phyloP scores from a whole-genome alignment of 2,329 filamentous ascomycete genomes.

The Juglanconis sp. region DNA sequence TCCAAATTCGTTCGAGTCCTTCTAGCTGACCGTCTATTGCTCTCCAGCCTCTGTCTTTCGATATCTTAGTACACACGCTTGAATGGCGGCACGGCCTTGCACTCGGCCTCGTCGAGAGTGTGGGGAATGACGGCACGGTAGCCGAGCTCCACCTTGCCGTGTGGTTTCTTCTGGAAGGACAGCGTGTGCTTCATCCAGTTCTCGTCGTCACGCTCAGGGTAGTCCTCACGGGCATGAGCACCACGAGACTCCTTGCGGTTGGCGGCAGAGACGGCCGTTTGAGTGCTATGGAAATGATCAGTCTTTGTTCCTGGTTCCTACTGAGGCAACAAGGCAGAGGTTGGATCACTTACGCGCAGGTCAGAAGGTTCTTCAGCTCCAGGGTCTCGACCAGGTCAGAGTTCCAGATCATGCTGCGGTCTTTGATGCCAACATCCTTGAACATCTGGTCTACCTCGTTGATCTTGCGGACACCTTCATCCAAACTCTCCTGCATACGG shows the following conservation, averaged over 20 bases:
- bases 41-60: background rate
- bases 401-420: constrained; percentile 99
- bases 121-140: constrained; percentile 81
- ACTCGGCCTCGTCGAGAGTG: constrained; percentile 93
- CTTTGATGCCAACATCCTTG: constrained; percentile 86
- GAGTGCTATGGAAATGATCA: constrained; percentile 52
- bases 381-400: constrained; percentile 94
- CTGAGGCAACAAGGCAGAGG: constrained; percentile 17
- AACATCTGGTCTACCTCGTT: constrained; percentile 78
- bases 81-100: constrained; percentile 93
- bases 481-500: constrained; percentile 88
- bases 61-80: constrained; percentile 82
- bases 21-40: background rate
- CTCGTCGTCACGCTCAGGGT: constrained; percentile 87
- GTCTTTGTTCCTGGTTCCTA: background rate
- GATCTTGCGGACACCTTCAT: constrained; percentile 89
- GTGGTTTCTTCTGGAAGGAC: constrained; percentile 89
- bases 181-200: constrained; percentile 99
- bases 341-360: constrained; percentile 76
- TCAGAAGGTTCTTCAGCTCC: constrained; percentile 90
- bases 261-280: constrained; percentile 87
- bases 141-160: constrained; percentile 78
- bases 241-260: constrained; percentile 97
- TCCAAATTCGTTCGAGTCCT: background rate
- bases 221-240: constrained; percentile 96